Percentiles rank a stretch among this genome's conserved stretches.
phyloP scores from a whole-genome alignment of 78 protist species.

The Diacronema lutheri region DNA sequence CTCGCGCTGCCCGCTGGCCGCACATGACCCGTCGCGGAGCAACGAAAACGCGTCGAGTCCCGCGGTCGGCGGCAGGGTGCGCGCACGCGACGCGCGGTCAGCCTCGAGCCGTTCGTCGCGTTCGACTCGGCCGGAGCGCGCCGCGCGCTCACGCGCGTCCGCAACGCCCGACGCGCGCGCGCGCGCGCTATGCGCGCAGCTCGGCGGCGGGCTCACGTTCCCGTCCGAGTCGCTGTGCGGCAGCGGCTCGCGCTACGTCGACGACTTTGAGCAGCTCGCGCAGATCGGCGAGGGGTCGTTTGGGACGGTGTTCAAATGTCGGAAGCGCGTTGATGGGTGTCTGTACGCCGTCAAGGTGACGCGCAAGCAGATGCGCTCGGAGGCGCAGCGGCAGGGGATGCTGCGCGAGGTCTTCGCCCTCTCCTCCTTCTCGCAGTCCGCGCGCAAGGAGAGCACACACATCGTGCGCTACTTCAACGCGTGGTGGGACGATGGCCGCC shows the following conservation, averaged over 20 bases:
- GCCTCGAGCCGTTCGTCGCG: too few relatives aligned
- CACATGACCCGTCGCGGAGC: too few relatives aligned
- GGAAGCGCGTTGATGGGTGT: slow-evolving; percentile 1
- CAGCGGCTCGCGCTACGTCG: neutral
- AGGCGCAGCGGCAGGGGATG: neutral
- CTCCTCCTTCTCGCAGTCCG: neutral
- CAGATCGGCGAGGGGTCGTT: slow-evolving; percentile 12
- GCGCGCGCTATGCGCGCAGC: too few relatives aligned
- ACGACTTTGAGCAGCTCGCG: slow-evolving; percentile 1
- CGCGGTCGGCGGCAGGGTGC: too few relatives aligned
- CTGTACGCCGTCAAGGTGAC: slow-evolving; percentile 11
- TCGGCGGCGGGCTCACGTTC: too few relatives aligned
- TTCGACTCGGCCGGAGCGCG: too few relatives aligned
- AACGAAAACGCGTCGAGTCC: too few relatives aligned
- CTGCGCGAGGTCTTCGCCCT: neutral
- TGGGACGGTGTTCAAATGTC: slow-evolving; percentile 27
- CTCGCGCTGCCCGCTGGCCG: too few relatives aligned
- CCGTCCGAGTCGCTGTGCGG: too few relatives aligned
- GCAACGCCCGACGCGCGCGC: too few relatives aligned
- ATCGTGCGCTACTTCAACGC: slow-evolving; percentile 43
- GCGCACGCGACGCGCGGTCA: too few relatives aligned
- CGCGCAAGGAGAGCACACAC: neutral
- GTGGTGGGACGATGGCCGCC: slow-evolving; percentile 34
- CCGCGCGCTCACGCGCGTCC: too few relatives aligned
- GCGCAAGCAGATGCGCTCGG: neutral